Conservation (phyloP, 495 filamentous ascomycete species). For the Recurvomyces mirabilis region DNA sequence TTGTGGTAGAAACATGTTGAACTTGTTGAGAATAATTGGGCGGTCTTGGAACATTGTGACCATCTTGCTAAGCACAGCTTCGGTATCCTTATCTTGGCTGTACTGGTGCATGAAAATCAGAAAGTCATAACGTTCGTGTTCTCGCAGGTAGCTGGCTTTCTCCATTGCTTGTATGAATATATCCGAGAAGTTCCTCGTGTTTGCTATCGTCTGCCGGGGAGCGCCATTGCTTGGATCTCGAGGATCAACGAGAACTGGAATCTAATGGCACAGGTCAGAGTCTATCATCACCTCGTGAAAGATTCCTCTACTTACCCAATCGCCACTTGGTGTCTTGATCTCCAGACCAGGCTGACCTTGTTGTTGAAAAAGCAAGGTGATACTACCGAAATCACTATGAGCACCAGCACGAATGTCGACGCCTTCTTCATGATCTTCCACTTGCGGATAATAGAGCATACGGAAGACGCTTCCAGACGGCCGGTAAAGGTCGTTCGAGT, state of each 20-base stretch:
- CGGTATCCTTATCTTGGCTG: too few species aligned
- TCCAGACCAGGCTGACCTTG: slow-evolving; percentile 77
- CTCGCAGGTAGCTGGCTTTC: slow-evolving; percentile 31
- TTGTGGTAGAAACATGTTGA: too few species aligned
- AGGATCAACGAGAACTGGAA: too few species aligned
- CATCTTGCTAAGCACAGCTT: too few species aligned
- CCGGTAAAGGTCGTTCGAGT: slow-evolving; percentile 35
- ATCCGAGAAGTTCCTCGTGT: too few species aligned
- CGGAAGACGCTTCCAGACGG: slow-evolving; percentile 66
- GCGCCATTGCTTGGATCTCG: too few species aligned
- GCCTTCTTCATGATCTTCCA: slow-evolving; percentile 3
- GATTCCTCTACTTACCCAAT: slow-evolving; percentile 36
- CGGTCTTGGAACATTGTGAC: too few species aligned
- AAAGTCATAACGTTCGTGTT: too few species aligned
- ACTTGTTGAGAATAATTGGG: too few species aligned
- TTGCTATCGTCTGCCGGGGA: too few species aligned
- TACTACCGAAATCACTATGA: slow-evolving; percentile 54
- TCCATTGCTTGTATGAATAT: slow-evolving; percentile 28
- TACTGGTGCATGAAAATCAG: too few species aligned
- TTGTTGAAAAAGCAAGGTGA: slow-evolving; percentile 68
- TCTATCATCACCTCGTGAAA: not conserved
- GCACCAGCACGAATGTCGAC: slow-evolving; percentile 54
- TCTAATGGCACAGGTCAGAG: too few species aligned
- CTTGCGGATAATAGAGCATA: slow-evolving; percentile 48
- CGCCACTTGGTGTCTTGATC: slow-evolving; percentile 48